Percentiles rank a stretch among this genome's conserved stretches.
Conservation (phyloP, 176 grass and related monocot genomes). For the Raddia distichophylla region DNA sequence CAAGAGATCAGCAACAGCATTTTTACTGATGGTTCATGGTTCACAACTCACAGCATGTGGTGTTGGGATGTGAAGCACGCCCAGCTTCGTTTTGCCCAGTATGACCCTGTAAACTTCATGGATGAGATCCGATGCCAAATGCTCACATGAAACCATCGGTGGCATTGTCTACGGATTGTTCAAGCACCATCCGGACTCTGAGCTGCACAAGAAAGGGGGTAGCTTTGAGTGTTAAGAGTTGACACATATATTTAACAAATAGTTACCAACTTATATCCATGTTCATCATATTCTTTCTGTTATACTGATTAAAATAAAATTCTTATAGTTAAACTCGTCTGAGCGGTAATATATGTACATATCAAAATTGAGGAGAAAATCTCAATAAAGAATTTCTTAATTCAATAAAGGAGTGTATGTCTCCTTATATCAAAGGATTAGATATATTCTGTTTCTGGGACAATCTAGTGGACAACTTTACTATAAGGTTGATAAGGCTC, state of each 20-base stretch:
- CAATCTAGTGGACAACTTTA: conserved; percentile 16
- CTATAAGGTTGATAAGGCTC: neutral
- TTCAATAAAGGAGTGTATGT: neutral
- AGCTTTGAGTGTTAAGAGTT: conserved; percentile 17
- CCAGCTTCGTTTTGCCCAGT: conserved; percentile 6
- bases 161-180: conserved; percentile 64
- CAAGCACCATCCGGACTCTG: conserved; percentile 81
- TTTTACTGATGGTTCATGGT: conserved; percentile 20
- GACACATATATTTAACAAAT: neutral
- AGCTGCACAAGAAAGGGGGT: conserved; percentile 57
- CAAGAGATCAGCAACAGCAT: neutral
- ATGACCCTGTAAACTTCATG: conserved; percentile 11
- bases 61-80: neutral
- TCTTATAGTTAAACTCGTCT: neutral
- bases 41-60: neutral
- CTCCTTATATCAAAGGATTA: neutral
- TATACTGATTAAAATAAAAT: conserved; percentile 11
- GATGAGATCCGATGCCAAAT: conserved; percentile 11
- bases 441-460: neutral
- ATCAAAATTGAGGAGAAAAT: neutral
- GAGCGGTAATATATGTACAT: neutral
- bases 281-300: neutral
- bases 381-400: too few species aligned
- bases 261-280: neutral
- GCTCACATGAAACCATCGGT: conserved; percentile 50